Evolutionary conservation across 306 rosid species (phyloP).

Genomic region (Cicer yamashitae): DNA sequence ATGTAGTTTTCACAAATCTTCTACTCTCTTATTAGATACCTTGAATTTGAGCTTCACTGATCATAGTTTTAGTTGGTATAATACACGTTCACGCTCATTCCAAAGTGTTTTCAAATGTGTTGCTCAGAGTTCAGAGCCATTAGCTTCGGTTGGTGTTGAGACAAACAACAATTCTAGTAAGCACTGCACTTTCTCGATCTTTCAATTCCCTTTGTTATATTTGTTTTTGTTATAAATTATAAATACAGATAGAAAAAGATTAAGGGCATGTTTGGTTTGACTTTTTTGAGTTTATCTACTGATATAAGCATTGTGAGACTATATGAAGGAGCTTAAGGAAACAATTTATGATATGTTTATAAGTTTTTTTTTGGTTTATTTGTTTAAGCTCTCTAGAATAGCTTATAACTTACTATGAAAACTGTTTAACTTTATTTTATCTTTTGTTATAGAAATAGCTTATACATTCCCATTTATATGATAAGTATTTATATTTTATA

Average conservation of each 20-base stretch:
- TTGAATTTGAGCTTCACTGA: constrained; percentile 32
- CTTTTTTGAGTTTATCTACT: too few relatives aligned
- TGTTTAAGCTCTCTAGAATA: too few relatives aligned
- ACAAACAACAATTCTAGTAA: constrained; percentile 42
- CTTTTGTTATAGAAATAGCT: too few relatives aligned
- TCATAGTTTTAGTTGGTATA: constrained; percentile 1
- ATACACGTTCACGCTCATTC: constrained; percentile 21
- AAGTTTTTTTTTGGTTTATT: too few relatives aligned
- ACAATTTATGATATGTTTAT: too few relatives aligned
- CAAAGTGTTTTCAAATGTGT: constrained; percentile 33
- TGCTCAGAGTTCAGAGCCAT: constrained; percentile 38
- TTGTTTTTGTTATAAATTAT: not conserved
- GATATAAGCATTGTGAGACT: too few relatives aligned
- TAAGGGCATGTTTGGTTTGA: not conserved
- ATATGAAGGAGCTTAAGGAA: too few relatives aligned
- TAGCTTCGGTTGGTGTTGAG: constrained; percentile 39
- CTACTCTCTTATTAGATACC: constrained; percentile 34
- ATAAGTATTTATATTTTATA: too few relatives aligned
- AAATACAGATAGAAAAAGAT: not conserved
- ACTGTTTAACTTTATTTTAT: too few relatives aligned
- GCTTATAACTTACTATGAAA: too few relatives aligned
- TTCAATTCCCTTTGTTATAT: not conserved
- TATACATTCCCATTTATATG: too few relatives aligned
- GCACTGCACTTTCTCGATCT: constrained; percentile 16
- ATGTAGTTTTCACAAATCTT: constrained; percentile 33